Conservation (phyloP, 768 basidiomycete genomes). For the Butyriboletus loyo region DNA sequence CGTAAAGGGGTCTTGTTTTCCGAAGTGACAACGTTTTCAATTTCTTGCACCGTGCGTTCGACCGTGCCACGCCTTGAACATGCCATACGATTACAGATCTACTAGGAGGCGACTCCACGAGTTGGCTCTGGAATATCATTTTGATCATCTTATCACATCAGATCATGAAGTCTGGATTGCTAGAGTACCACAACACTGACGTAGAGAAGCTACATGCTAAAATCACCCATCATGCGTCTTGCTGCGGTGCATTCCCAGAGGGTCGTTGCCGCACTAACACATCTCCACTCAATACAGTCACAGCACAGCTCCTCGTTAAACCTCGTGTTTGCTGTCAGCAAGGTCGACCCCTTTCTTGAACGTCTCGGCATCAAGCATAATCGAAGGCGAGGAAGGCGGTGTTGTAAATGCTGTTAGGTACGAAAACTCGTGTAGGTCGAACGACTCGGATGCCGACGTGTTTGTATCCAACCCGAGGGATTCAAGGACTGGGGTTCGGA, state of each 20-base stretch:
- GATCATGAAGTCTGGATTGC: slow-evolving; percentile 22
- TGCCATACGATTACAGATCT: slow-evolving; percentile 11
- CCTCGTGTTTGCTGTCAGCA: slow-evolving; percentile 11
- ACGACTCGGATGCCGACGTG: slow-evolving; percentile 13
- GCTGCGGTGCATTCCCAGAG: slow-evolving; percentile 1
- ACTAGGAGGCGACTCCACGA: neutral
- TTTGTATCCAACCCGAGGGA: slow-evolving; percentile 12
- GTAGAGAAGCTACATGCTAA: slow-evolving; percentile 16
- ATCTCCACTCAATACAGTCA: slow-evolving; percentile 11
- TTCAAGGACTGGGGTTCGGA: slow-evolving; percentile 1
- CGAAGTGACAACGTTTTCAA: neutral
- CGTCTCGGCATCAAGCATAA: slow-evolving; percentile 4
- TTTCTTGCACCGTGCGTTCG: neutral
- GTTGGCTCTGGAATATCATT: neutral
- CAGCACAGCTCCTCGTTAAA: slow-evolving; percentile 6
- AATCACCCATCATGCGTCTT: slow-evolving; percentile 1
- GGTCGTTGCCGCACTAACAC: neutral
- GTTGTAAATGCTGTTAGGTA: slow-evolving; percentile 32
- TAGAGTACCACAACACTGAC: slow-evolving; percentile 4
- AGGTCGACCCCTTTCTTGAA: slow-evolving; percentile 7
- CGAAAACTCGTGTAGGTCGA: slow-evolving; percentile 31
- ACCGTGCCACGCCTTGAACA: slow-evolving; percentile 22
- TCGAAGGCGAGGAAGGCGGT: slow-evolving; percentile 28
- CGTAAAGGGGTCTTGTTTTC: slow-evolving; percentile 10
- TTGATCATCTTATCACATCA: slow-evolving; percentile 21